Base-by-base conservation (phyloP, 2,329 filamentous ascomycete genomes). In the Exserohilum rostratum region DNA sequence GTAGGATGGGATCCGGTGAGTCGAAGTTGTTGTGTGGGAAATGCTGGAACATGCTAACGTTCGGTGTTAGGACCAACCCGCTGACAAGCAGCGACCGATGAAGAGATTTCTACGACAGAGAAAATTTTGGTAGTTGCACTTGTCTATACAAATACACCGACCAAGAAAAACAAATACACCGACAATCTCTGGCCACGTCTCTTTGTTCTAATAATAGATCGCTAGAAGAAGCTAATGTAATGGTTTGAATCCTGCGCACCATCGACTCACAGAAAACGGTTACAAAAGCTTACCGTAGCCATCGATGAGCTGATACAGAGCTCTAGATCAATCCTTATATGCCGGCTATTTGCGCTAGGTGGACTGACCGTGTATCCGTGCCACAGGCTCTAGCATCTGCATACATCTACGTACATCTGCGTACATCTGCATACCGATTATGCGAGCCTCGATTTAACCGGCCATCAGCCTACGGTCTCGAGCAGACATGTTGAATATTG, bases 1-100 rank as follows among this genome's bases (percentile, higher is more conserved):
- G 68, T 71, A 7, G 67, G 68, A 1, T 63, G 60, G 54, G 66
- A 71, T 54, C 68, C 68, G 29, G 47, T 50, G 20, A 50, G 47
- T 50, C 17, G 4, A 25, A 20, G 2, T 6, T 13, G 46, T 46
- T 7, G 22, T 5, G 11, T 4, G 13, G 11, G 27, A 7, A 22
- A 12, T 2, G 22, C 18, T 18, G 30, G 10, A 13, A n/a, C 37
- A 42, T 35, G 34, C 46, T 40, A 5, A 50, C 15, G 7, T 34
- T 40, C 3, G 7, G 11, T 31, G 2, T 10, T 43, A 50, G 46
- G 52, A 55, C 11, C 46, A 46, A 30, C 47, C 52, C 1, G 52
- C 52, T 1, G 47, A 55, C 12, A 42, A 51, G 18, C 52, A 55
- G 17, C 51, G 42, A 15, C 52, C 47, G 10, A 18, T 51, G 47